Percentiles rank a stretch among this genome's conserved stretches.
Evolutionary conservation across 164 flowering plant species (phyloP).

Genomic region (Sedum album): DNA sequence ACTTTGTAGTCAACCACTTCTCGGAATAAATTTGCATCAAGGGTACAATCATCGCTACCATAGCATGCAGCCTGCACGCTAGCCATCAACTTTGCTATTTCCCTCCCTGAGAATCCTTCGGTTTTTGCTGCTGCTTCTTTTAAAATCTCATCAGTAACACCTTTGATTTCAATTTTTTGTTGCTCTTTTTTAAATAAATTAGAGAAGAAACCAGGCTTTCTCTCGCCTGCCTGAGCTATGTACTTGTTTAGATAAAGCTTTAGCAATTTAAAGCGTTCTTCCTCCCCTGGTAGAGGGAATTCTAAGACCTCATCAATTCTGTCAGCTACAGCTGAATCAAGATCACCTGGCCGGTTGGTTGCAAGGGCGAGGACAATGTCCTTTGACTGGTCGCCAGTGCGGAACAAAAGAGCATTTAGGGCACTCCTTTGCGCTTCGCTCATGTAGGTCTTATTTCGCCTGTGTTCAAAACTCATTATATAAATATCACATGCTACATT

Average conservation of each 20-base stretch:
- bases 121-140: conserved; percentile 69
- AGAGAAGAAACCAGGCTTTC: conserved; percentile 7
- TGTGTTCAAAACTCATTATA: conserved; percentile 21
- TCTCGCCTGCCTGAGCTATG: conserved; percentile 7
- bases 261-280: conserved; percentile 63
- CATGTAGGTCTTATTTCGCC: conserved; percentile 88
- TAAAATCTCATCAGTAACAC: conserved; percentile 63
- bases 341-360: conserved; percentile 86
- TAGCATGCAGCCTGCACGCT: conserved; percentile 87
- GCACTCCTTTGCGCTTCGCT: conserved; percentile 97
- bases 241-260: conserved; percentile 59
- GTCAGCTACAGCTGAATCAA: conserved; percentile 76
- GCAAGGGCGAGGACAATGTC: conserved; percentile 92
- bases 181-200: conserved; percentile 31
- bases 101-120: conserved; percentile 94
- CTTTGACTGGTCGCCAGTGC: conserved; percentile 90
- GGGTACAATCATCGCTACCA: conserved; percentile 67
- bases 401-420: conserved; percentile 78
- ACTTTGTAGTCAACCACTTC: conserved; percentile 88
- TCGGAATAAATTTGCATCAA: conserved; percentile 61
- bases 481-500: too few relatives aligned
- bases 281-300: conserved; percentile 85
- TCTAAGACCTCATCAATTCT: conserved; percentile 93
- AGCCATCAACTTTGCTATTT: conserved; percentile 89
- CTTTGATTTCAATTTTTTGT: conserved; percentile 50